Percentiles rank a stretch among this genome's conserved stretches.
Evolutionary conservation across 2,329 filamentous ascomycete species (phyloP).

Genomic region (Ophiostoma montium): DNA sequence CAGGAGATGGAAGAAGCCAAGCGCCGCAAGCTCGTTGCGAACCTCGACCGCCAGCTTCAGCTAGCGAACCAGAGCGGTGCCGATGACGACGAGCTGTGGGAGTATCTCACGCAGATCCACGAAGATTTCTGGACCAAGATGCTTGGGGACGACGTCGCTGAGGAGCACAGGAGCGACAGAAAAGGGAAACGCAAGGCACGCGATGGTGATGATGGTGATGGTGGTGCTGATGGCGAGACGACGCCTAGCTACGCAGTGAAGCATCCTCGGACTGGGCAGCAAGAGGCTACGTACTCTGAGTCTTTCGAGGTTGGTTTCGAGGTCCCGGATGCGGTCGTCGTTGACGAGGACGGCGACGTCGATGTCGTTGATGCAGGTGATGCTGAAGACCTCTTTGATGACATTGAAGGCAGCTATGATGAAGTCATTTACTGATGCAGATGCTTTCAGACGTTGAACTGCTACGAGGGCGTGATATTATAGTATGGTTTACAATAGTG

Average conservation of each 20-base stretch:
- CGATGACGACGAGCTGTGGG: slow-evolving; percentile 45
- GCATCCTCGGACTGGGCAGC: background rate
- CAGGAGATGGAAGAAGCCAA: slow-evolving; percentile 21
- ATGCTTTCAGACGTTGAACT: too few relatives aligned
- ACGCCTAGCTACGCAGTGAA: background rate
- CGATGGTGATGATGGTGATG: background rate
- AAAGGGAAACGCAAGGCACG: background rate
- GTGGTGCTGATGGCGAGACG: background rate
- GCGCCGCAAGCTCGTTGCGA: slow-evolving; percentile 61
- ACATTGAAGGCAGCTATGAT: background rate
- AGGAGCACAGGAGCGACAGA: background rate
- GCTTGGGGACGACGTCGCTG: slow-evolving; percentile 24
- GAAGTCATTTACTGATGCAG: background rate
- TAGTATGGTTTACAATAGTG: background rate
- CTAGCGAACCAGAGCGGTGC: slow-evolving; percentile 40
- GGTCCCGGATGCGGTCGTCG: background rate
- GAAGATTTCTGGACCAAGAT: slow-evolving; percentile 61
- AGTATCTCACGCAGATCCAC: slow-evolving; percentile 54
- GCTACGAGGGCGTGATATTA: background rate
- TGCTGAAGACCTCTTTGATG: background rate
- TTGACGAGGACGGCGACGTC: background rate
- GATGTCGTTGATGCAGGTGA: background rate
- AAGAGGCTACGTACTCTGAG: too few relatives aligned
- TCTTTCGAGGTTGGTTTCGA: background rate
- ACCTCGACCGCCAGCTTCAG: slow-evolving; percentile 47